Base-by-base conservation (phyloP, 495 filamentous ascomycete genomes). In the Pyrenopolyporus hunteri region DNA sequence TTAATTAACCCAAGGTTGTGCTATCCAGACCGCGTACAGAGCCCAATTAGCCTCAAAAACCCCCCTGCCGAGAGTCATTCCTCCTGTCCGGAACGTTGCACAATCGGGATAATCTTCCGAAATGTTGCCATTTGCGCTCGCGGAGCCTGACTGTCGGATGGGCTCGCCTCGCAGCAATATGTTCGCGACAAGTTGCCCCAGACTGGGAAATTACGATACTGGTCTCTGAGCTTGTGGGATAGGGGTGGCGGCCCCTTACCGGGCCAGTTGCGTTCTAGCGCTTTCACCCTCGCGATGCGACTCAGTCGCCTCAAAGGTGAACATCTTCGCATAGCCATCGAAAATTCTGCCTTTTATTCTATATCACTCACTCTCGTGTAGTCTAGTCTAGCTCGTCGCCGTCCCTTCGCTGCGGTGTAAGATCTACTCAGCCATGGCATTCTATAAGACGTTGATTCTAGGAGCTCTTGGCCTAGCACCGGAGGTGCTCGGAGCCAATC, bases 401-500 rank as follows among this genome's bases (percentile, higher is more conserved):
- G 26, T 32, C 20, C n/a, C 22, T 17, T 50, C 19, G 17, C 43
- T 56, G 11, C 57, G 11, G 46, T 53, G 39, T 51, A 43, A 42
- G 31, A 19, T 37, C 20, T 36, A 52, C 33, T 50, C 22, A 54
- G 25, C 58, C 13, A 72, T 73, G 70, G 53, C 66, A 59, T 64
- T 57, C 26, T 32, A 69, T 45, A 70, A 63, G 44, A 35, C 63
- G 44, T 54, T 69, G 50, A 35, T 70, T 23, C 48, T 70, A 43
- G 69, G 63, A 33, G 39, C 70, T 1, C 59, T 75, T 17, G 53
- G 61, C 51, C 55, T 79, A 7, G 66, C 60, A 23, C 45, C 69
- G 3, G 49, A 71, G 4, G 74, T 63, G 29, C 47, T 70, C 25
- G 76, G 73, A 40, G 69, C 72, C 6, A 77, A 60, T 6, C 57